Conservation (phyloP, 345 rosid genomes). For the Hibiscus trionum region DNA sequence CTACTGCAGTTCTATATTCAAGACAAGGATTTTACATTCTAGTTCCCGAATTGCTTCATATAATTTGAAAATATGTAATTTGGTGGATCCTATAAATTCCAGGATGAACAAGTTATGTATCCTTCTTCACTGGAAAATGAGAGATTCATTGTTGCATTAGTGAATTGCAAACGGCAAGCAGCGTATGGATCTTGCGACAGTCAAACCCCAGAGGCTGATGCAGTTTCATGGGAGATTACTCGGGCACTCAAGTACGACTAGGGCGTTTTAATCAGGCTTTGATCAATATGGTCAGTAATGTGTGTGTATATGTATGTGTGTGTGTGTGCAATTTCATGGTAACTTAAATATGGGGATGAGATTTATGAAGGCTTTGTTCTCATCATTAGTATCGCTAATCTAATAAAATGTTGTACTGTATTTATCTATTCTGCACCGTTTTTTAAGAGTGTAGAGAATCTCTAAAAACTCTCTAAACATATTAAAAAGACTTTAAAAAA, state of each 20-base stretch:
- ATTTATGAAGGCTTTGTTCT: neutral
- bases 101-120: conserved; percentile 88
- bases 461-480: too few relatives aligned
- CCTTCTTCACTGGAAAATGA: conserved; percentile 72
- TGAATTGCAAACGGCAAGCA: conserved; percentile 32
- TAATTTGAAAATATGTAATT: too few relatives aligned
- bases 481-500: too few relatives aligned
- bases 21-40: too few relatives aligned
- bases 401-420: neutral
- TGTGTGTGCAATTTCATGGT: neutral
- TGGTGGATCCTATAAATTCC: conserved; percentile 7
- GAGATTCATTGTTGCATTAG: conserved; percentile 65
- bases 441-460: too few relatives aligned
- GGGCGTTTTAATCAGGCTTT: neutral
- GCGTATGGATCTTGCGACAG: conserved; percentile 14
- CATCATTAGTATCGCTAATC: neutral
- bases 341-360: neutral
- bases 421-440: neutral
- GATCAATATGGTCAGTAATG: neutral
- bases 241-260: conserved; percentile 50
- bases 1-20: neutral
- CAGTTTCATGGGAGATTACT: conserved; percentile 74
- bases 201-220: conserved; percentile 16
- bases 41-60: too few relatives aligned
- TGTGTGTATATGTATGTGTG: neutral